phyloP scores from a whole-genome alignment of 495 filamentous ascomycete genomes.

The Talaromyces adpressus region DNA sequence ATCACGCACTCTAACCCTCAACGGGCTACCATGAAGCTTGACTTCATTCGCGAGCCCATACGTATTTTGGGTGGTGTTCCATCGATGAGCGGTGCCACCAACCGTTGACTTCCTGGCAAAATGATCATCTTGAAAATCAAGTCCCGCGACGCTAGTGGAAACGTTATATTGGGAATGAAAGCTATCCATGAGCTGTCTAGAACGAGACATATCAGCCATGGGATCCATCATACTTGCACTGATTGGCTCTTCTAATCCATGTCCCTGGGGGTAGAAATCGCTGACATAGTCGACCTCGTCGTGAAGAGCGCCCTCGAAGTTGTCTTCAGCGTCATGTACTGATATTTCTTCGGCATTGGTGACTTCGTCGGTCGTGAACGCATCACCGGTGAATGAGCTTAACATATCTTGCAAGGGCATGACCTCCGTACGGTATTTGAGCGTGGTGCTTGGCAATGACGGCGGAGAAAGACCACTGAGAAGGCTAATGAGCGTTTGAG shows the following conservation, averaged over 20 bases:
- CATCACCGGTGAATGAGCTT: constrained; percentile 80
- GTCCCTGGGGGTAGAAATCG: constrained; percentile 49
- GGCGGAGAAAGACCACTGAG: constrained; percentile 79
- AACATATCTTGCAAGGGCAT: constrained; percentile 83
- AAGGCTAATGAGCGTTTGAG: constrained; percentile 79
- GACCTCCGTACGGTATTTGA: constrained; percentile 82
- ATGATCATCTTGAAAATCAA: constrained; percentile 74
- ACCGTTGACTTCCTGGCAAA: constrained; percentile 58
- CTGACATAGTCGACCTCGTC: constrained; percentile 58
- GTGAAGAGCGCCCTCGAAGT: constrained; percentile 23
- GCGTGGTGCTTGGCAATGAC: constrained; percentile 65
- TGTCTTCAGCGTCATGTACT: constrained; percentile 11
- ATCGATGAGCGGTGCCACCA: constrained; percentile 65
- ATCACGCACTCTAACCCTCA: constrained; percentile 73
- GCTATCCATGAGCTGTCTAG: constrained; percentile 55
- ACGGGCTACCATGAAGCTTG: constrained; percentile 60
- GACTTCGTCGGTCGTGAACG: constrained; percentile 46
- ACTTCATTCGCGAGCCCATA: constrained; percentile 59
- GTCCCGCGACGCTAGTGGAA: constrained; percentile 37
- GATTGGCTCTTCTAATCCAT: constrained; percentile 31
- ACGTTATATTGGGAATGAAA: constrained; percentile 53
- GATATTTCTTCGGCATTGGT: constrained; percentile 12
- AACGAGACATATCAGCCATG: constrained; percentile 21
- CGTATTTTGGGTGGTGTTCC: constrained; percentile 67
- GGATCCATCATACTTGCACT: constrained; percentile 35